phyloP scores from a whole-genome alignment of 805 yeast genomes.

The Priceomyces carsonii region DNA sequence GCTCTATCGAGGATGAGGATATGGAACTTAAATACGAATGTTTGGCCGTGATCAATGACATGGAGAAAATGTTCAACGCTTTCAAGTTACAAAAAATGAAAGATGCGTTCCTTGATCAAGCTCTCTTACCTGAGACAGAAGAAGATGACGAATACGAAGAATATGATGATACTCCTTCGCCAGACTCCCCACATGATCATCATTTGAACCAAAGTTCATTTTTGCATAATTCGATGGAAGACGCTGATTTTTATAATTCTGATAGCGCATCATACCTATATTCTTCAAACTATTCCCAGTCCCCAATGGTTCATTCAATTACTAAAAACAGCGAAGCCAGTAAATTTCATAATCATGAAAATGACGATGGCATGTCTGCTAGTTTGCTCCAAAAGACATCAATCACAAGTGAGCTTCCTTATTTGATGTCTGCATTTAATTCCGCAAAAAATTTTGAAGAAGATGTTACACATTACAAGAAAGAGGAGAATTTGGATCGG shows the following conservation, averaged over 20 bases:
- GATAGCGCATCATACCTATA: constrained; percentile 25
- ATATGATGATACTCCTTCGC: neutral
- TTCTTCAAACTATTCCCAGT: constrained; percentile 21
- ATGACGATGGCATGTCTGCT: neutral
- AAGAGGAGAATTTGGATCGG: constrained; percentile 11
- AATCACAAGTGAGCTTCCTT: constrained; percentile 64
- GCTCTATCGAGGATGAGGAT: constrained; percentile 54
- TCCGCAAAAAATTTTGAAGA: constrained; percentile 60
- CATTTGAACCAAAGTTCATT: too few species aligned
- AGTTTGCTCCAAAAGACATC: constrained; percentile 48
- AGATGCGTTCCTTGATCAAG: too few species aligned
- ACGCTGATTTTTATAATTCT: constrained; percentile 17
- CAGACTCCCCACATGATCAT: neutral
- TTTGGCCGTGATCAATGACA: constrained; percentile 63
- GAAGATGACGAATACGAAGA: constrained; percentile 5
- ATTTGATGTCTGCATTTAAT: constrained; percentile 64
- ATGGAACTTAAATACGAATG: constrained; percentile 64
- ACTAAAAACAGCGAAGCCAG: constrained; percentile 21
- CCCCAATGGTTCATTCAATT: constrained; percentile 43
- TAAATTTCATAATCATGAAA: too few species aligned
- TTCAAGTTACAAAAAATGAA: constrained; percentile 36
- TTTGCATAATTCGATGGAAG: neutral
- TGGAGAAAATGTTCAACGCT: constrained; percentile 72
- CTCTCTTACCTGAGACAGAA: constrained; percentile 9
- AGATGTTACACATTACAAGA: constrained; percentile 37